These are phyloP conservation scores for Aspergillus sp. DNA, from an alignment of 2,329 filamentous ascomycete species.

Conservation along the genomic window DNA sequence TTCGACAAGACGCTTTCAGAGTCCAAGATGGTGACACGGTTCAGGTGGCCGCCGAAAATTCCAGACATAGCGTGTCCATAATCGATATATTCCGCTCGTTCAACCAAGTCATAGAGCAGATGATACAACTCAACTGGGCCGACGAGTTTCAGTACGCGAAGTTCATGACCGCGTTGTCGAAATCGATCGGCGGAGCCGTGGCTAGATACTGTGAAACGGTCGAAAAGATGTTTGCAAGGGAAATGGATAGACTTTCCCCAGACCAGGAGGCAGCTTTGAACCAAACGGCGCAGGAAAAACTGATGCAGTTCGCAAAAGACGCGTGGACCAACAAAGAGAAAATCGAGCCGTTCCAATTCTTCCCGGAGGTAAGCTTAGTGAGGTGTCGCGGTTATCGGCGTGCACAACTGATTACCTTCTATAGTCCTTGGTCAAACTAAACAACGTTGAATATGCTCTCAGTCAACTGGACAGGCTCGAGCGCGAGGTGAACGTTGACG, in stretches of 20 bases:
- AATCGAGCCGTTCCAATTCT: slow-evolving; percentile 95
- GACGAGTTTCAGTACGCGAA: slow-evolving; percentile 91
- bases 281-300: slow-evolving; percentile 86
- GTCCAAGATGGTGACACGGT: slow-evolving; percentile 59
- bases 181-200: slow-evolving; percentile 78
- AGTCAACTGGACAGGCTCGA: slow-evolving; percentile 89
- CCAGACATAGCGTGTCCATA: slow-evolving; percentile 88
- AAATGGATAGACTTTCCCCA: slow-evolving; percentile 90
- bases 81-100: slow-evolving; percentile 94
- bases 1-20: slow-evolving; percentile 85
- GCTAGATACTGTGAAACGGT: slow-evolving; percentile 88
- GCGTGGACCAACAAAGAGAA: slow-evolving; percentile 90
- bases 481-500: slow-evolving; percentile 85
- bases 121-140: slow-evolving; percentile 84
- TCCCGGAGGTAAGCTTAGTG: slow-evolving; percentile 68
- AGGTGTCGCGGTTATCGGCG: neutral
- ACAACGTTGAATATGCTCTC: slow-evolving; percentile 95
- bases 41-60: slow-evolving; percentile 66
- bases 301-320: slow-evolving; percentile 90
- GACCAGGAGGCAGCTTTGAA: slow-evolving; percentile 77
- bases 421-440: slow-evolving; percentile 94
- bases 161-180: slow-evolving; percentile 93
- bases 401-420: slow-evolving; percentile 24
- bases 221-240: slow-evolving; percentile 78
- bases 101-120: slow-evolving; percentile 84